Evolutionary conservation across 805 yeast genomes (phyloP), one percentile per base, ranked within the genome.

Genomic region (Candida krabiensis): DNA sequence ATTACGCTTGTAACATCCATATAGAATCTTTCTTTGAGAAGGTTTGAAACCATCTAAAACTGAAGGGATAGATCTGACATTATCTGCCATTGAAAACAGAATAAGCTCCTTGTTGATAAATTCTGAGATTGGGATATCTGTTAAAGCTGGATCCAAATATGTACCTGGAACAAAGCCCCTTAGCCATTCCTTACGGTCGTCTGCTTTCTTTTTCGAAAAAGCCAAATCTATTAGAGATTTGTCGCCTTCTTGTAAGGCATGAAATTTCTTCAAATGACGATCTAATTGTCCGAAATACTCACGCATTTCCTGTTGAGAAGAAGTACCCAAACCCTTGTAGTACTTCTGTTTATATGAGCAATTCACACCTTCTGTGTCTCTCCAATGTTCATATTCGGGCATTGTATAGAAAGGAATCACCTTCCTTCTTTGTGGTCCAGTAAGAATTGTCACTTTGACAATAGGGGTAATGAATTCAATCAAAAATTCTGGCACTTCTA

Each of bases 241-340:
- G 55, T 93, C 99, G 28, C 80, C 79, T 9, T 78, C 87, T 61
- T 86, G 82, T 34, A 93, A 70, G 6, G 88, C 75, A 58, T 86
- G 89, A 61, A 93, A 93, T 19, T 75, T 74, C 58, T 93, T 93
- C 67, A 87, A 71, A 65, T 93, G 99, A 46, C 71, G 80, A 50
- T 86, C 96, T 22, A 93, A 70, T 46, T 85, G 84, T 28, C 87
- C 69, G 61, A 93, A 93, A 56, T 93, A 93, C 57, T 86, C 93
- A 49, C 93, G 79, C 44, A 86, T 86, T 63, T 93, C 99, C 24
- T 69, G 74, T 19, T 80, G 78, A 1, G 81, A 74, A 1, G 98
- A 91, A 4, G 99, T 89, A 79, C 99, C 99, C 73, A 93, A 76
- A 78, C 99, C 99, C 73, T 93, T 93, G 69, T 88, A 93, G 70